Conservation (phyloP, 805 yeast species). For the Metschnikowia sp. region DNA sequence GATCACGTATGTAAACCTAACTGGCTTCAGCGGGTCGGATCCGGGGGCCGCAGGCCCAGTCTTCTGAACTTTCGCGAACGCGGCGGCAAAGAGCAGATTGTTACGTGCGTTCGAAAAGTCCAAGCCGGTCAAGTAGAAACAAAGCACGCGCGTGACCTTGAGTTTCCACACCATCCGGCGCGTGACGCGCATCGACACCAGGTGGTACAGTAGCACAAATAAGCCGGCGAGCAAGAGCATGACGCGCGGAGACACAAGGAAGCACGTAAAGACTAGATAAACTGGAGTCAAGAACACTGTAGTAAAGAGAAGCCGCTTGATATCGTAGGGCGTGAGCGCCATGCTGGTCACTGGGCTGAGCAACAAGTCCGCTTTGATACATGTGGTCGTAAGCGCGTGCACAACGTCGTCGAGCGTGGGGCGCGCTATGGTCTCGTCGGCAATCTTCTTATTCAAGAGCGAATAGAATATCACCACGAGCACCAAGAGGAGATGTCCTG, state of each 20-base stretch:
- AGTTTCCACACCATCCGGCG: constrained; percentile 85
- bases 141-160: constrained; percentile 60
- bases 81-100: constrained; percentile 51
- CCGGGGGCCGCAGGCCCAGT: constrained; percentile 12
- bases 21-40: constrained; percentile 37
- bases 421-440: constrained; percentile 54
- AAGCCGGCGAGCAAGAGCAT: constrained; percentile 58
- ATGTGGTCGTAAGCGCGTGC: constrained; percentile 68
- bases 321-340: constrained; percentile 72
- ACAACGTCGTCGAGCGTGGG: constrained; percentile 89
- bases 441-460: constrained; percentile 52
- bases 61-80: constrained; percentile 50
- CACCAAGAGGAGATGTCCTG: constrained; percentile 76
- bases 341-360: constrained; percentile 75
- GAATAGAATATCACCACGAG: constrained; percentile 59
- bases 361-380: constrained; percentile 72
- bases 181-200: constrained; percentile 78
- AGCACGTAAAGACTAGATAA: constrained; percentile 65
- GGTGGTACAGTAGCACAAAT: constrained; percentile 76
- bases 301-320: constrained; percentile 76
- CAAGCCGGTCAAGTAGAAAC: constrained; percentile 83
- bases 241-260: constrained; percentile 68
- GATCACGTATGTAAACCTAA: constrained; percentile 84
- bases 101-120: constrained; percentile 55
- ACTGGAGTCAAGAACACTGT: constrained; percentile 83